phyloP scores from a whole-genome alignment of 1,139 yeast species.

The Kodamaea suecica region DNA sequence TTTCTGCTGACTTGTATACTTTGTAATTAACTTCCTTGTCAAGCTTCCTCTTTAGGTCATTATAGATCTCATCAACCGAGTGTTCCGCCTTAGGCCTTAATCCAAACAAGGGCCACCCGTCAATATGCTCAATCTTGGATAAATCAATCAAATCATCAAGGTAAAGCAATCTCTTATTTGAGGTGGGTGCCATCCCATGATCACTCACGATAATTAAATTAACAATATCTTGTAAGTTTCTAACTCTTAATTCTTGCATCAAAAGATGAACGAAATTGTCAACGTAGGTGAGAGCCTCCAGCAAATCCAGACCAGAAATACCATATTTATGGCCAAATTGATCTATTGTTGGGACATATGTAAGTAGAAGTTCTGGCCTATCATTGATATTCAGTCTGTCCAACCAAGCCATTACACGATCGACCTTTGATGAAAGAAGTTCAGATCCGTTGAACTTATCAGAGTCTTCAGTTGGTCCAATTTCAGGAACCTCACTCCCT shows the following conservation, averaged over 20 bases:
- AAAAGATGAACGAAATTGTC: slow-evolving; percentile 60
- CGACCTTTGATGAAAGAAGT: slow-evolving; percentile 52
- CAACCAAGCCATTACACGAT: slow-evolving; percentile 62
- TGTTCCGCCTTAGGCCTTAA: slow-evolving; percentile 52
- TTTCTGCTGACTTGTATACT: slow-evolving; percentile 53
- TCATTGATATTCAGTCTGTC: slow-evolving; percentile 44
- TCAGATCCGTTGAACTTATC: slow-evolving; percentile 69
- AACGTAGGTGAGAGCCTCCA: slow-evolving; percentile 55
- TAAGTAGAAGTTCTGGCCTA: slow-evolving; percentile 76
- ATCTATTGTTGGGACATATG: slow-evolving; percentile 81
- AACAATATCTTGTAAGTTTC: slow-evolving; percentile 63
- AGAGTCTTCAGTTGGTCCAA: slow-evolving; percentile 45
- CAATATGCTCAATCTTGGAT: slow-evolving; percentile 55
- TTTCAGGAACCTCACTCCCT: slow-evolving; percentile 70
- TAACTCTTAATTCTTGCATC: slow-evolving; percentile 41
- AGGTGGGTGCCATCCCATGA: slow-evolving; percentile 92
- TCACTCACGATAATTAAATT: slow-evolving; percentile 81
- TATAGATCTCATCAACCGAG: slow-evolving; percentile 35
- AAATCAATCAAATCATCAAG: slow-evolving; percentile 66
- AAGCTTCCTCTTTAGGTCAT: slow-evolving; percentile 27
- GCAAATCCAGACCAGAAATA: slow-evolving; percentile 55
- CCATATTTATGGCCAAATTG: slow-evolving; percentile 73
- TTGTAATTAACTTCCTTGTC: slow-evolving; percentile 32
- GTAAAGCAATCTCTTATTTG: slow-evolving; percentile 59
- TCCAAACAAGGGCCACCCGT: slow-evolving; percentile 91